Conservation (phyloP, 2,329 filamentous ascomycete species). For the Chaetomium strumarium region DNA sequence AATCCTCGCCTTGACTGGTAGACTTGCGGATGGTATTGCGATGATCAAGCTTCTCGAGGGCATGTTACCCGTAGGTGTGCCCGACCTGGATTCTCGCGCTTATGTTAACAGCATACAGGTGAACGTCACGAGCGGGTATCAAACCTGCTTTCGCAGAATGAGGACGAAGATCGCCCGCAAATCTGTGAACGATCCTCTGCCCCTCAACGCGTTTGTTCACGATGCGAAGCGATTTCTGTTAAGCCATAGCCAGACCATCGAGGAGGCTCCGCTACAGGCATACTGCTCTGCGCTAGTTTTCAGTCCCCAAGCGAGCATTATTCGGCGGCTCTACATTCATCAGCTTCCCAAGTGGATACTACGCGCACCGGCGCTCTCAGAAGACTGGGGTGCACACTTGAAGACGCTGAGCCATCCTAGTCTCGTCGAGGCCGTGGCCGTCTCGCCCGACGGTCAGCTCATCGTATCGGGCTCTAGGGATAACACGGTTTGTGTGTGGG, state of each 20-base stretch:
- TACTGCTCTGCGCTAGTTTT: conserved; percentile 8
- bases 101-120: background rate
- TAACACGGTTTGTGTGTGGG: conserved; percentile 1
- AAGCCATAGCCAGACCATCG: conserved; percentile 4
- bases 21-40: conserved; percentile 6
- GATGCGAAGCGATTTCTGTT: conserved; percentile 4
- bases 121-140: background rate
- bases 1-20: conserved; percentile 5
- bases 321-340: conserved; percentile 5
- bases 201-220: background rate
- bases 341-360: conserved; percentile 2
- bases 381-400: conserved; percentile 7
- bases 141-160: background rate
- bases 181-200: background rate
- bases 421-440: background rate
- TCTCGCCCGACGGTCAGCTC: conserved; percentile 2
- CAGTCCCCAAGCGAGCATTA: conserved; percentile 12
- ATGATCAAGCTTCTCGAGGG: conserved; percentile 4
- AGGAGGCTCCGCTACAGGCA: conserved; percentile 7
- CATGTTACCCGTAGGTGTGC: conserved; percentile 5
- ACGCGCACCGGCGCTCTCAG: conserved; percentile 5
- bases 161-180: background rate
- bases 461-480: conserved; percentile 3
- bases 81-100: background rate
- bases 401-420: conserved; percentile 5